Percentiles rank a stretch among this genome's conserved stretches.
Evolutionary conservation across 163 green algal genomes (phyloP).

Genomic region (Chlamydomonas reinhardtii): DNA sequence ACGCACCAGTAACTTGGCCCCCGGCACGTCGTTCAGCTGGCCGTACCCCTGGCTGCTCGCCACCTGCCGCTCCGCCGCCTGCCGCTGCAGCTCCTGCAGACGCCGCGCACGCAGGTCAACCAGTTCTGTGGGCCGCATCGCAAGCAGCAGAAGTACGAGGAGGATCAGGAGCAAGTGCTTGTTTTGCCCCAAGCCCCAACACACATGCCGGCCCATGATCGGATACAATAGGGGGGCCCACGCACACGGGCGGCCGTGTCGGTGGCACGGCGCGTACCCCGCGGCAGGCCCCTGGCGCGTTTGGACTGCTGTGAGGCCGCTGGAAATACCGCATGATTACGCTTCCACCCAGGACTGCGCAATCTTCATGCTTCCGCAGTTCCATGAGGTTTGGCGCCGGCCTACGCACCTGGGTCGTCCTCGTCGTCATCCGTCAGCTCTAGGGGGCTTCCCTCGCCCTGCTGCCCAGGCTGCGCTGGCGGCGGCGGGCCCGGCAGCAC

Average conservation of each 20-base stretch:
- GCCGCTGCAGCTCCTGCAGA: slow-evolving; percentile 34
- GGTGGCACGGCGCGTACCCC: no score
- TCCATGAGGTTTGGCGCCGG: neutral
- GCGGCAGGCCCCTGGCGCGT: no score
- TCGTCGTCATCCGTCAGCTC: slow-evolving; percentile 3
- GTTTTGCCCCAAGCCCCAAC: no score
- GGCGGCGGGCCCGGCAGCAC: neutral
- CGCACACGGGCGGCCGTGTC: no score
- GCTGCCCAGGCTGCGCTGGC: neutral
- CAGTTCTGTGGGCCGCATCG: neutral
- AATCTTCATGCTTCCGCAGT: no score
- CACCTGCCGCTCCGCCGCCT: slow-evolving; percentile 27
- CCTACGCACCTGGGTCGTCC: neutral
- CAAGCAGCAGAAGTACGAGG: no score
- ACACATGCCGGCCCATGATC: no score
- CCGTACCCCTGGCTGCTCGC: neutral
- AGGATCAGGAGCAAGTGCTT: no score
- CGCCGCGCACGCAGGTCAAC: slow-evolving; percentile 15
- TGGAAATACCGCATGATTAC: neutral
- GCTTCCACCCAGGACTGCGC: no score
- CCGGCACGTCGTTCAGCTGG: neutral
- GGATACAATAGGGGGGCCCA: no score
- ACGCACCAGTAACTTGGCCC: slow-evolving; percentile 8
- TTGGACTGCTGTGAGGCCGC: neutral
- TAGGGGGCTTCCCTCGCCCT: neutral